Conservation (phyloP, 139 green algal species). For the Tetradesmus obliquus region DNA sequence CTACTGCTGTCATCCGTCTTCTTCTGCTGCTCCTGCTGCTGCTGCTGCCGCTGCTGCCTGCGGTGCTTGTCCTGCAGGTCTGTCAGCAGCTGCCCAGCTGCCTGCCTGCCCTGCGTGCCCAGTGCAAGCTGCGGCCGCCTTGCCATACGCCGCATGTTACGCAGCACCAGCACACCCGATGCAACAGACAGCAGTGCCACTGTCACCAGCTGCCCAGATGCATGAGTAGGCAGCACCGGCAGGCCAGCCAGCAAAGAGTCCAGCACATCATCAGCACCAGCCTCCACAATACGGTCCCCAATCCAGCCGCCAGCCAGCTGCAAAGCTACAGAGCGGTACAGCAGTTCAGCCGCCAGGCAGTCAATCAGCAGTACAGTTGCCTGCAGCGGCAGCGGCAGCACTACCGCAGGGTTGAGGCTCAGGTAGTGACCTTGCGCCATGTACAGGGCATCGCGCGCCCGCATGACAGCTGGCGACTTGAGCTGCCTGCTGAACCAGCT, state of each 20-base stretch:
- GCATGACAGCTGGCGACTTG: neutral
- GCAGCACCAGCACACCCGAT: conserved; percentile 2
- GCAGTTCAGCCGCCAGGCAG: conserved; percentile 37
- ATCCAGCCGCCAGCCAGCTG: conserved; percentile 39
- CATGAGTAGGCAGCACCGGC: neutral
- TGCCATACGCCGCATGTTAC: neutral
- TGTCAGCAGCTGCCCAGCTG: conserved; percentile 20
- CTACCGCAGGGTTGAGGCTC: neutral
- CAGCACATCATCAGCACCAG: conserved; percentile 16
- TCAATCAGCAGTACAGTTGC: neutral
- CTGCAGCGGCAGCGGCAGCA: conserved; percentile 5
- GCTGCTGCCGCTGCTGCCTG: neutral
- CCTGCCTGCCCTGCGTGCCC: neutral
- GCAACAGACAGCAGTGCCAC: conserved; percentile 12
- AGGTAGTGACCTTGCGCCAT: conserved; percentile 43
- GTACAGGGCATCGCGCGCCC: conserved; percentile 6
- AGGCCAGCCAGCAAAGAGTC: neutral
- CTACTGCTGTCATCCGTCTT: neutral
- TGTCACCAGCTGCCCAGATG: conserved; percentile 2
- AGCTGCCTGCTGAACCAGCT: neutral
- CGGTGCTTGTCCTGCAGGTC: conserved; percentile 7
- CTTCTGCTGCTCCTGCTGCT: neutral
- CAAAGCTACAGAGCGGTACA: conserved; percentile 36
- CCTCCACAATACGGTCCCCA: conserved; percentile 6
- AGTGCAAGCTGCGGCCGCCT: neutral